Evolutionary conservation across 176 grass and related monocot genomes (phyloP), one percentile per base, ranked within the genome.

Genomic region (Triticum dicoccoides): DNA sequence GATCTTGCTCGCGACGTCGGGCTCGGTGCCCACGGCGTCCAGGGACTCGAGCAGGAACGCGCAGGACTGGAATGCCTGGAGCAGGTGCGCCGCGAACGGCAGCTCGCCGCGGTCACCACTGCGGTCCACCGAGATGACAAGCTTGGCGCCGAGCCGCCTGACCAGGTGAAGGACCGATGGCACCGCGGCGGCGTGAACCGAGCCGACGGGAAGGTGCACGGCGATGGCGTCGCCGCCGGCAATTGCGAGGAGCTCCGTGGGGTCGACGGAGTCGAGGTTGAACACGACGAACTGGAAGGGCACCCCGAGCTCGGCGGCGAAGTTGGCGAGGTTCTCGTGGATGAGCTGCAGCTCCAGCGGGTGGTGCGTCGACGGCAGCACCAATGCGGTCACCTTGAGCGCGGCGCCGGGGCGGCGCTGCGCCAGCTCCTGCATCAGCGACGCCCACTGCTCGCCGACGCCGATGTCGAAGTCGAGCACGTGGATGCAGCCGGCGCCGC

Each of bases 391-490:
- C 21, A 97, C 76, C 85, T 90, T 94, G 69, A 97, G 90, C 47
- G 83, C 51, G 4, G 73, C 76, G 29, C 82, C 76, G 17, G 79
- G 44, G 80, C 89, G 87, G 69, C 80, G 76, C 9, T 87, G 85
- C 9, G 92, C 92, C 12, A 97, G 82, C 49, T 97, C 94, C 47
- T 94, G 94, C 92, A 97, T 94, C 27, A 97, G 93, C 17, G 94
- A 90, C 2, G 94, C 90, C 94, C 92, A 97, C 67, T 97, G 94
- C 62, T 87, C 90, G 81, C 92, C 94, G 35, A 94, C 80, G 32
- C 86, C 94, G 79, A 97, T 97, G 88, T 97, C 94, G 11, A 94
- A 97, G 84, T 97, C 94, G 29, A 97, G 85, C 23, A 97, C 86
- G 47, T 97, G 94, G 87, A 97, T 94, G 80, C 94, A 80, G 24